Evolutionary conservation across 805 yeast species (phyloP).

Genomic region (Metschnikowia shivogae): DNA sequence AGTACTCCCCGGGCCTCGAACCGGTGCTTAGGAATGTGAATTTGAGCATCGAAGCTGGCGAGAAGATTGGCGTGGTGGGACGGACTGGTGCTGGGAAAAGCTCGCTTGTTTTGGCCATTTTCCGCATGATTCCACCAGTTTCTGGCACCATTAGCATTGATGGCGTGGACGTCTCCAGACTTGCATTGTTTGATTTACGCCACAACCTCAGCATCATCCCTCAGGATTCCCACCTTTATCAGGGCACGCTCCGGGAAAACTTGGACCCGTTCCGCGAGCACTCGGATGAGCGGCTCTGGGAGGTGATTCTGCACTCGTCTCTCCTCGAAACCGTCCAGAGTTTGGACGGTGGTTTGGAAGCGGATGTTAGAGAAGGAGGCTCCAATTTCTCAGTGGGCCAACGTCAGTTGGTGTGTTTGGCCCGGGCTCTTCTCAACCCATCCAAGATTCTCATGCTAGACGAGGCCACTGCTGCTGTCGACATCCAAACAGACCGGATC

Average conservation of each 20-base stretch:
- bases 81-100: conserved; percentile 60
- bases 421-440: conserved; percentile 21
- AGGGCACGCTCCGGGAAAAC: conserved; percentile 23
- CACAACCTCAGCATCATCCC: conserved; percentile 25
- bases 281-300: conserved; percentile 22
- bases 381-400: conserved; percentile 26
- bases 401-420: conserved; percentile 23
- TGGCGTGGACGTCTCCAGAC: conserved; percentile 13
- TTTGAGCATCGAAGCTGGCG: conserved; percentile 62
- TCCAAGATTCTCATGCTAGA: conserved; percentile 19
- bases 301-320: conserved; percentile 20
- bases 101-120: conserved; percentile 23
- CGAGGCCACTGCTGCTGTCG: conserved; percentile 25
- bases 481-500: conserved; percentile 26
- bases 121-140: conserved; percentile 21
- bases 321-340: conserved; percentile 17
- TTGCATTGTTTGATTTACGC: conserved; percentile 20
- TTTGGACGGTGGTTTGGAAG: conserved; percentile 17
- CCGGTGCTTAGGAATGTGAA: conserved; percentile 68
- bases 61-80: conserved; percentile 93
- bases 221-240: conserved; percentile 25
- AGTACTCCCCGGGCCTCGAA: conserved; percentile 79
- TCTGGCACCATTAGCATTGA: conserved; percentile 21
- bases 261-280: conserved; percentile 64
- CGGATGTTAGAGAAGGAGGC: conserved; percentile 22